These are phyloP conservation scores for Groenewaldozyma salmanticensis DNA, from an alignment of 805 yeast genomes.

Conservation along the genomic window DNA sequence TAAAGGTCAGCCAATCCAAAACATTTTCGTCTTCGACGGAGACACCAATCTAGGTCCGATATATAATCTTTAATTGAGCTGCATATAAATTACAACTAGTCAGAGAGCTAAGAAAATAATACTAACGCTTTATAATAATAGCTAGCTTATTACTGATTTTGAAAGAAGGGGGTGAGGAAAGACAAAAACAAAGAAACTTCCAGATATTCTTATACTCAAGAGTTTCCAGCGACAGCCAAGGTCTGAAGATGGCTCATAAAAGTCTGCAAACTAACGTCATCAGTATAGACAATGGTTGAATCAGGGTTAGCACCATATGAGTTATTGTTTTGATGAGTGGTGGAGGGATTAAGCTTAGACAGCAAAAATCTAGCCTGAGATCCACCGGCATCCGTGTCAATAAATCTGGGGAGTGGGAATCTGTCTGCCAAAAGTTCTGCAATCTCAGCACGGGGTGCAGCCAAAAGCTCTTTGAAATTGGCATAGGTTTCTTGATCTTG, in stretches of 20 bases:
- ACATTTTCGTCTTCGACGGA: conserved; percentile 71
- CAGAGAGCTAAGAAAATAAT: conserved; percentile 1
- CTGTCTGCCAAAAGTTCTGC: conserved; percentile 84
- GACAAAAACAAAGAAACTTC: neutral
- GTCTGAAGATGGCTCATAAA: conserved; percentile 93
- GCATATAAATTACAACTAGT: neutral
- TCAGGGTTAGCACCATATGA: conserved; percentile 42
- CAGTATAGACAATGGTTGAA: conserved; percentile 82
- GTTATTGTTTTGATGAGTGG: conserved; percentile 55
- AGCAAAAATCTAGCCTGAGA: conserved; percentile 95
- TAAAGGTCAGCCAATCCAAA: conserved; percentile 73
- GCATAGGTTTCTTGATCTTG: conserved; percentile 87
- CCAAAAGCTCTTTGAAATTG: conserved; percentile 75
- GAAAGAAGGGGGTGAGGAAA: neutral
- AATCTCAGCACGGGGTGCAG: conserved; percentile 86
- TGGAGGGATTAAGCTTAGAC: conserved; percentile 91
- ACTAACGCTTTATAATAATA: conserved; percentile 1
- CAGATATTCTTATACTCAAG: conserved; percentile 5
- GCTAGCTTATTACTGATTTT: neutral
- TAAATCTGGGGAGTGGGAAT: conserved; percentile 95
- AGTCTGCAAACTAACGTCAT: conserved; percentile 89
- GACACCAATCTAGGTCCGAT: conserved; percentile 66
- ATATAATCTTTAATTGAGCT: conserved; percentile 34
- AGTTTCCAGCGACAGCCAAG: conserved; percentile 56
- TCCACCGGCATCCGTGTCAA: conserved; percentile 96